phyloP scores from a whole-genome alignment of 2,329 filamentous ascomycete genomes.

The Leptographium wingfieldii region DNA sequence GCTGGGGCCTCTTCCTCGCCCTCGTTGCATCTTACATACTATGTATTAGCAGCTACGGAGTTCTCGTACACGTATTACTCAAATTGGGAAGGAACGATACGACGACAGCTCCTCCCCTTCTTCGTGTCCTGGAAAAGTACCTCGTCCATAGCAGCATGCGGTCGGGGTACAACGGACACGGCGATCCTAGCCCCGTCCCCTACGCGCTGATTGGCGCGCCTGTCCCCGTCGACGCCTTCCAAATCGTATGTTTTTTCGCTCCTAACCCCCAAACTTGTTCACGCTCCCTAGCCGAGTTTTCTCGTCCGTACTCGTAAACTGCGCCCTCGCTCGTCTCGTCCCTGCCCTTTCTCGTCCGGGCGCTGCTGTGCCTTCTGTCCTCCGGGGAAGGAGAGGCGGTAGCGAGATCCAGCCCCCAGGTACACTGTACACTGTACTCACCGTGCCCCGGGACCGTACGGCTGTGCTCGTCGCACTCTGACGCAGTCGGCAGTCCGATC shows the following conservation, averaged over 20 bases:
- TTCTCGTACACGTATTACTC: no score
- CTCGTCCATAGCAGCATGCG: neutral
- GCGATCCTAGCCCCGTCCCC: neutral
- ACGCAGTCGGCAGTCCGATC: neutral
- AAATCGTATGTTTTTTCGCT: conserved; percentile 22
- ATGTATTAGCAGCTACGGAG: no score
- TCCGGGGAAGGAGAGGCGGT: conserved; percentile 6
- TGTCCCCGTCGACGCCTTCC: conserved; percentile 11
- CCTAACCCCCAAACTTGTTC: conserved; percentile 4
- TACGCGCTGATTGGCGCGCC: conserved; percentile 14
- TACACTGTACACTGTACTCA: neutral
- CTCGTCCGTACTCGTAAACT: neutral
- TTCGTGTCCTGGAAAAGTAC: neutral
- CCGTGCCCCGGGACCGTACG: neutral
- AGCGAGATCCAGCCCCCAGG: conserved; percentile 16
- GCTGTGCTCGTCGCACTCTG: no score
- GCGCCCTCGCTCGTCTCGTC: neutral
- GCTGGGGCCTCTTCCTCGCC: no score
- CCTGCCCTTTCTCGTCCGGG: neutral
- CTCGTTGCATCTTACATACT: no score
- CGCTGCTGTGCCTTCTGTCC: neutral
- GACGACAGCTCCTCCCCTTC: no score
- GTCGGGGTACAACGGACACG: neutral
- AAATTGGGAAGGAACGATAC: no score
- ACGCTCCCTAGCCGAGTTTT: conserved; percentile 3